These are phyloP conservation scores for Backusella mclennaniae DNA, from an alignment of 192 early-diverging fungal species.

Conservation along the genomic window DNA sequence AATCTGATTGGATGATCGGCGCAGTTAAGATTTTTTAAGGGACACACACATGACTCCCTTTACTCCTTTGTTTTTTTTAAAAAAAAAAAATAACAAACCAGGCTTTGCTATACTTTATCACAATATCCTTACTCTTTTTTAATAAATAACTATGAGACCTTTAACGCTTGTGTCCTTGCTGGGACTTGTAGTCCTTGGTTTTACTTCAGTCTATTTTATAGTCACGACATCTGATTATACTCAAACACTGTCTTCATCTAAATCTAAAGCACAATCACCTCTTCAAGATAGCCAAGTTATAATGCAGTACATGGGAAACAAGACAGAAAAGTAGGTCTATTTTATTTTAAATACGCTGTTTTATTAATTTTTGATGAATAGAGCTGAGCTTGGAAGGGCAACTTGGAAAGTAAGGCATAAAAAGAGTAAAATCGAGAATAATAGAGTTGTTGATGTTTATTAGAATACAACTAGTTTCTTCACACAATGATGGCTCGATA, in stretches of 20 bases:
- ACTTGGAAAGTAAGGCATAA: constrained; percentile 67
- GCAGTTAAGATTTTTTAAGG: background rate
- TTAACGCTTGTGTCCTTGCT: background rate
- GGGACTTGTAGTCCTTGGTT: background rate
- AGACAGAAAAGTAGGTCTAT: constrained; percentile 41
- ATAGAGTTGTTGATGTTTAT: background rate
- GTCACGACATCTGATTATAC: background rate
- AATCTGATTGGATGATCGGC: background rate
- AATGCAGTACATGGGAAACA: constrained; percentile 45
- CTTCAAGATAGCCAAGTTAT: constrained; percentile 19
- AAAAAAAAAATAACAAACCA: background rate
- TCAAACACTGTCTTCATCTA: background rate
- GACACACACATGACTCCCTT: background rate
- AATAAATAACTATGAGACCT: background rate
- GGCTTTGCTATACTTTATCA: background rate
- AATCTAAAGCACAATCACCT: background rate
- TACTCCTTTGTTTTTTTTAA: background rate
- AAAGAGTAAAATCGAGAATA: too few relatives aligned
- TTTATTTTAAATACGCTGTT: background rate
- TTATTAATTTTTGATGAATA: constrained; percentile 22
- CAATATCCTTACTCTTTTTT: background rate
- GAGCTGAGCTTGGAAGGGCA: constrained; percentile 84
- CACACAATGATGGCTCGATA: constrained; percentile 92
- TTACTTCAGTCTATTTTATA: background rate
- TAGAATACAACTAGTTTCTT: constrained; percentile 51